Evolutionary conservation across 345 rosid genomes (phyloP), one percentile per base, ranked within the genome.

Genomic region (Eucalyptus lansdowneana): DNA sequence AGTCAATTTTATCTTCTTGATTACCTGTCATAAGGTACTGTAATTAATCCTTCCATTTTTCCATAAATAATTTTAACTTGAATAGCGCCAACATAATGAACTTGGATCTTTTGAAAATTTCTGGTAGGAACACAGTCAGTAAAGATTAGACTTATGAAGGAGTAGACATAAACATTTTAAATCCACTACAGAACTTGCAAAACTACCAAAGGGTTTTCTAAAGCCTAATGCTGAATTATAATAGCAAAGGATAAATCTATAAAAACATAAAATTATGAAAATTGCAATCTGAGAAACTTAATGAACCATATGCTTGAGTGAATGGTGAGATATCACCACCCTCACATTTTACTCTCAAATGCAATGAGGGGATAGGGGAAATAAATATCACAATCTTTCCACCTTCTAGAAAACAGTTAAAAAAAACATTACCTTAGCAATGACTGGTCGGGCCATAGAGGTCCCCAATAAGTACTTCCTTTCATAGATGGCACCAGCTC

Each of bases 371-470:
- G 24, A 76, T 21, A 11, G 47, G 47, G 29, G 5, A 76, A 76
- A 37, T 76, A 40, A 29, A 21, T 21, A 76, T 76, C 24, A 76
- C 29, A 21, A 14, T 42, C 47, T 4, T 40, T 40, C 83, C 47
- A 76, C 85, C 85, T 40, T 40, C 85, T 76, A 3, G 85, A 76
- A 40, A 76, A 76, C 14, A 11, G 29, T 40, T 11, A 40, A 40
- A 40, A 40, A 49, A 49, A n/a, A 89, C 58, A 53, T 53, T 90
- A 88, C 99, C 98, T 98, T 97, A 37, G 99, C 99, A 91, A 98
- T 98, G 89, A 98, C 97, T 47, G 99, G 99, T 42, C 99, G 98
- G 44, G 99, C 98, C 99, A 98, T 97, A 88, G 99, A 97, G 72
- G 99, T 98, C 80, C 99, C 99, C 88, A 98, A 90, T 92, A 98